phyloP scores from a whole-genome alignment of 2,329 filamentous ascomycete species.

The Talaromyces funiculosus region DNA sequence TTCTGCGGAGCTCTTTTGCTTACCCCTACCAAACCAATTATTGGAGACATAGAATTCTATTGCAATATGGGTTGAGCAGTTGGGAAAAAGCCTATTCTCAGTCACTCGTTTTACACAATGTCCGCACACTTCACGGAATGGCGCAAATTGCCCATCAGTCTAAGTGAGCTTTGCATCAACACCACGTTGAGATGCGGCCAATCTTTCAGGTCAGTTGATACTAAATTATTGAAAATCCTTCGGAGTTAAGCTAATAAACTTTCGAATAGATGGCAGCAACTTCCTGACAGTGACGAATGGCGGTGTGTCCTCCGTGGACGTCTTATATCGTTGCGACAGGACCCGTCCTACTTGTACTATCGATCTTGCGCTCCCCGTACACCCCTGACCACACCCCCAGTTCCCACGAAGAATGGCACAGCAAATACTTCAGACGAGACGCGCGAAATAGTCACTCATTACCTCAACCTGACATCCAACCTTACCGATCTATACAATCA shows the following conservation, averaged over 20 bases:
- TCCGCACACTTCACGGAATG: slow-evolving; percentile 62
- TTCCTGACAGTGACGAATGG: slow-evolving; percentile 71
- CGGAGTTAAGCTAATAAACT: not conserved
- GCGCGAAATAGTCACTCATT: slow-evolving; percentile 67
- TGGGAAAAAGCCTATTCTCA: not conserved
- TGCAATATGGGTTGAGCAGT: slow-evolving; percentile 12
- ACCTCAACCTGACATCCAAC: slow-evolving; percentile 80
- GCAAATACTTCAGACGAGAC: slow-evolving; percentile 56
- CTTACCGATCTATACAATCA: slow-evolving; percentile 71
- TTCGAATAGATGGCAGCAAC: slow-evolving; percentile 69
- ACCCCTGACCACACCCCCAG: slow-evolving; percentile 27
- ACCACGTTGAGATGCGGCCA: slow-evolving; percentile 93
- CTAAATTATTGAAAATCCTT: not conserved
- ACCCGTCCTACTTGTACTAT: slow-evolving; percentile 72
- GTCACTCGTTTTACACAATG: slow-evolving; percentile 21
- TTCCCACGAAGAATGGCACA: not conserved
- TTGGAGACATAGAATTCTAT: not conserved
- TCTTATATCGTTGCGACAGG: slow-evolving; percentile 79
- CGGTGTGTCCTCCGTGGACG: slow-evolving; percentile 81
- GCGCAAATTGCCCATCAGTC: slow-evolving; percentile 75
- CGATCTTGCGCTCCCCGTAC: slow-evolving; percentile 55
- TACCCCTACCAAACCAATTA: too few relatives aligned
- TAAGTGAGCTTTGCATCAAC: slow-evolving; percentile 86
- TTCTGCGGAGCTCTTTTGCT: not conserved
- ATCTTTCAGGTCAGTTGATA: slow-evolving; percentile 62